These are phyloP conservation scores for Penicillium verhagenii DNA, from an alignment of 495 filamentous ascomycete species.

Conservation along the genomic window DNA sequence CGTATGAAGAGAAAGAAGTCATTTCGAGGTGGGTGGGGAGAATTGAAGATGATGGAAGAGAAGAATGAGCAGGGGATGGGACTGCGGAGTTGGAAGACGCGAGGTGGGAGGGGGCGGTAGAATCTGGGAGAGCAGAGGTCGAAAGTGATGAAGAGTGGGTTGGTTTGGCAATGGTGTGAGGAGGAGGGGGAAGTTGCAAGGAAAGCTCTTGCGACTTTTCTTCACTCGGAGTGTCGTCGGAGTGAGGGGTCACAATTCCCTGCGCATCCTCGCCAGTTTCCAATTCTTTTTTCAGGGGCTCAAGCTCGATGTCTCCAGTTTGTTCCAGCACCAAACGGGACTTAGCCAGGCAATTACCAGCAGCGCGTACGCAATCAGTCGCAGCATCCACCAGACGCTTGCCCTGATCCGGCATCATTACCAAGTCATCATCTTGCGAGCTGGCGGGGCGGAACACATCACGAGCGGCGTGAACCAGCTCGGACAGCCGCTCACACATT, in stretches of 20 bases:
- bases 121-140: conserved; percentile 42
- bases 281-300: conserved; percentile 52
- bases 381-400: conserved; percentile 75
- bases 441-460: conserved; percentile 67
- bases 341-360: conserved; percentile 86
- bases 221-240: conserved; percentile 16
- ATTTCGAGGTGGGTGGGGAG: conserved; percentile 41
- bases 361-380: conserved; percentile 84
- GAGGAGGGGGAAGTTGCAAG: conserved; percentile 41
- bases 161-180: conserved; percentile 38
- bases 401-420: conserved; percentile 79
- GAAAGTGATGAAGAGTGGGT: conserved; percentile 31
- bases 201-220: conserved; percentile 28
- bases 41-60: conserved; percentile 30
- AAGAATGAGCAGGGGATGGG: conserved; percentile 22
- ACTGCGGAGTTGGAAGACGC: conserved; percentile 19
- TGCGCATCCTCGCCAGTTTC: conserved; percentile 8
- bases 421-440: conserved; percentile 62
- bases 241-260: conserved; percentile 9
- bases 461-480: conserved; percentile 75
- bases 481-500: conserved; percentile 77
- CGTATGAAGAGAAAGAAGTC: conserved; percentile 30
- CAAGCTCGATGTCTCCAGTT: conserved; percentile 92
- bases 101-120: conserved; percentile 39
- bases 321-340: conserved; percentile 82